phyloP scores from a whole-genome alignment of 371 early-diverging fungal species.

The Quaeritorhiza haematococci region DNA sequence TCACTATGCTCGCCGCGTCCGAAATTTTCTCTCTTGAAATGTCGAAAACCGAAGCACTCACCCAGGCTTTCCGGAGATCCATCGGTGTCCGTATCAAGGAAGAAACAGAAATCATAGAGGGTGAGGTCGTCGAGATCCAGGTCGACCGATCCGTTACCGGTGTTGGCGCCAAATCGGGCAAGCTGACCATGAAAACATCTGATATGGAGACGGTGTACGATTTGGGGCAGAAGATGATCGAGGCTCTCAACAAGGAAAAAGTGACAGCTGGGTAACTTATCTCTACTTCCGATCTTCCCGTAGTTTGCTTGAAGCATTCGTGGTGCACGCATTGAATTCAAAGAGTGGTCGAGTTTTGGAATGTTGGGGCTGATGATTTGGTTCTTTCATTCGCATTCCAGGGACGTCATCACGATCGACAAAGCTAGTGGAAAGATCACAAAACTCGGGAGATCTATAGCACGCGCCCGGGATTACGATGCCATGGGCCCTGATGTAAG shows the following conservation, averaged over 20 bases:
- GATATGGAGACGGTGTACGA: constrained; percentile 99
- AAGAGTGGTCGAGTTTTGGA: neutral
- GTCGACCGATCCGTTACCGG: constrained; percentile 90
- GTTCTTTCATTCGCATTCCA: constrained; percentile 15
- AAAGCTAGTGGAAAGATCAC: constrained; percentile 97
- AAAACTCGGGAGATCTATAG: constrained; percentile 92
- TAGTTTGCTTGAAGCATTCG: too few relatives aligned
- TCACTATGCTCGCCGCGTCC: constrained; percentile 92
- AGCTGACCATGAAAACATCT: constrained; percentile 96
- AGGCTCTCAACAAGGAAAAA: constrained; percentile 94
- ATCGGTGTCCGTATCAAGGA: constrained; percentile 98
- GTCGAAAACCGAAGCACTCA: constrained; percentile 97
- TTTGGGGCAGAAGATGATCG: constrained; percentile 97
- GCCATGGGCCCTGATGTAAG: constrained; percentile 89
- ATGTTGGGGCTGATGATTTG: too few relatives aligned
- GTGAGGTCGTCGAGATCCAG: constrained; percentile 98
- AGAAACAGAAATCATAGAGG: constrained; percentile 96
- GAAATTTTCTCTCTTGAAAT: constrained; percentile 98
- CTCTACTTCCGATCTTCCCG: neutral
- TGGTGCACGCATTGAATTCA: neutral
- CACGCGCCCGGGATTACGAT: constrained; percentile 93
- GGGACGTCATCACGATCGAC: constrained; percentile 97
- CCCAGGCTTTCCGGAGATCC: constrained; percentile 95
- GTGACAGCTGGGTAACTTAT: constrained; percentile 78
- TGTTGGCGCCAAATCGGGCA: constrained; percentile 83